phyloP scores from a whole-genome alignment of 1,284 basidiomycete genomes.

The Sanghuangporus weigelae region DNA sequence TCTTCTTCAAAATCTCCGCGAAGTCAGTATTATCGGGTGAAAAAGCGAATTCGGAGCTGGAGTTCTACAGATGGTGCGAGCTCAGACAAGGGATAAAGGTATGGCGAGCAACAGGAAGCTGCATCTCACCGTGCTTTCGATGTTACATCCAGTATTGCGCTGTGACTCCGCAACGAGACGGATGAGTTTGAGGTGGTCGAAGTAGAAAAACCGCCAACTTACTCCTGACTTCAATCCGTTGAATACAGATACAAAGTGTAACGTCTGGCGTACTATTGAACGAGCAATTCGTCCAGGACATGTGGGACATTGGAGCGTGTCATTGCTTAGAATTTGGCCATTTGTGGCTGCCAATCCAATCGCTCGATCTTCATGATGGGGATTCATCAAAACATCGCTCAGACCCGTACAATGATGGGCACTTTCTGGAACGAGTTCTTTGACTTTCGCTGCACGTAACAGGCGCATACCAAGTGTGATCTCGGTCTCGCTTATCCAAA shows the following conservation, averaged over 20 bases:
- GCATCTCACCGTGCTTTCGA: no score
- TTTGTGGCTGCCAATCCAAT: slow-evolving; percentile 14
- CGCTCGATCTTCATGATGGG: slow-evolving; percentile 1
- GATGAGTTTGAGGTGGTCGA: no score
- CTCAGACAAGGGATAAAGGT: slow-evolving; percentile 14
- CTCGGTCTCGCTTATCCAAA: slow-evolving; percentile 74
- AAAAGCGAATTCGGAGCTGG: slow-evolving; percentile 30
- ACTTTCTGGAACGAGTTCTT: slow-evolving; percentile 69
- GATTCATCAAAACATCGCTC: neutral
- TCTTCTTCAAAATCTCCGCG: slow-evolving; percentile 28
- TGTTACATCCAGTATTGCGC: no score
- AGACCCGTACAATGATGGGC: slow-evolving; percentile 14
- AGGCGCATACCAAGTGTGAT: slow-evolving; percentile 77
- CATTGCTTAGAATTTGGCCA: neutral
- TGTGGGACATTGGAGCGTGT: no score
- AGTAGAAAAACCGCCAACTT: no score
- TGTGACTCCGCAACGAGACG: no score
- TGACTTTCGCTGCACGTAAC: slow-evolving; percentile 65
- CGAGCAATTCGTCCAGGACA: no score
- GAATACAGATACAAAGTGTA: no score
- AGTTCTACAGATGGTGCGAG: slow-evolving; percentile 25
- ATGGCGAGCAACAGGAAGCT: no score
- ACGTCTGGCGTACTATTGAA: no score
- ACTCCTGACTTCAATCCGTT: no score
- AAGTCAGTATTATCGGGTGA: slow-evolving; percentile 28